Evolutionary conservation across 2,329 filamentous ascomycete genomes (phyloP).

Genomic region (Microdochium bolleyi): DNA sequence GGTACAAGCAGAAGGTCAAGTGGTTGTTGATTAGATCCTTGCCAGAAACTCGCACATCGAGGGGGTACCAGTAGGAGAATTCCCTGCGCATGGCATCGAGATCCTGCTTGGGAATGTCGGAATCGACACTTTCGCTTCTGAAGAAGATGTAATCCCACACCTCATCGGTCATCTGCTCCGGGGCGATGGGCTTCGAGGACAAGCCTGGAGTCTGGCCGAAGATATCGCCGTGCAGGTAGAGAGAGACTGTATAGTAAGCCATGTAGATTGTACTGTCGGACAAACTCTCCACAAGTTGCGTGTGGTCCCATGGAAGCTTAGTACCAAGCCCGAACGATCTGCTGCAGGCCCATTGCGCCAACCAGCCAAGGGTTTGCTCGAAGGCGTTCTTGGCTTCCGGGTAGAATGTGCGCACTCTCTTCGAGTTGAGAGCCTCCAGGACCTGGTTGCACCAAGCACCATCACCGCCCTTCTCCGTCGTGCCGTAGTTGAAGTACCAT

Average conservation of each 20-base stretch:
- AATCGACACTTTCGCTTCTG: slow-evolving; percentile 57
- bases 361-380: slow-evolving; percentile 80
- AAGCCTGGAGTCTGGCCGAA: slow-evolving; percentile 69
- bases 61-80: slow-evolving; percentile 95
- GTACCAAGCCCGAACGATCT: slow-evolving; percentile 88
- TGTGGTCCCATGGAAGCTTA: slow-evolving; percentile 86
- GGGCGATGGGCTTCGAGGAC: slow-evolving; percentile 49
- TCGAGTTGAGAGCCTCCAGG: background rate
- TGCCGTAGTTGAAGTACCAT: slow-evolving; percentile 97
- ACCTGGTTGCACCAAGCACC: slow-evolving; percentile 19
- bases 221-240: slow-evolving; percentile 71
- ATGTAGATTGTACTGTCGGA: slow-evolving; percentile 92
- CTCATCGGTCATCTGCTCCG: slow-evolving; percentile 88
- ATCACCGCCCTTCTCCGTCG: slow-evolving; percentile 61
- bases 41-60: slow-evolving; percentile 80
- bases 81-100: slow-evolving; percentile 79
- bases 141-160: slow-evolving; percentile 95
- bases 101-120: slow-evolving; percentile 64
- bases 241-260: slow-evolving; percentile 65
- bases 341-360: slow-evolving; percentile 92
- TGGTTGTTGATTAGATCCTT: slow-evolving; percentile 94
- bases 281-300: slow-evolving; percentile 86
- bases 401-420: slow-evolving; percentile 66
- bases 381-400: slow-evolving; percentile 72
- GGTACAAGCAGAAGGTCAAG: slow-evolving; percentile 91